A percentile compares a stretch with the other conserved stretches of the same genome.
Evolutionary conservation across 2,329 filamentous ascomycete genomes (phyloP).

Genomic region (Diplodia mutila): DNA sequence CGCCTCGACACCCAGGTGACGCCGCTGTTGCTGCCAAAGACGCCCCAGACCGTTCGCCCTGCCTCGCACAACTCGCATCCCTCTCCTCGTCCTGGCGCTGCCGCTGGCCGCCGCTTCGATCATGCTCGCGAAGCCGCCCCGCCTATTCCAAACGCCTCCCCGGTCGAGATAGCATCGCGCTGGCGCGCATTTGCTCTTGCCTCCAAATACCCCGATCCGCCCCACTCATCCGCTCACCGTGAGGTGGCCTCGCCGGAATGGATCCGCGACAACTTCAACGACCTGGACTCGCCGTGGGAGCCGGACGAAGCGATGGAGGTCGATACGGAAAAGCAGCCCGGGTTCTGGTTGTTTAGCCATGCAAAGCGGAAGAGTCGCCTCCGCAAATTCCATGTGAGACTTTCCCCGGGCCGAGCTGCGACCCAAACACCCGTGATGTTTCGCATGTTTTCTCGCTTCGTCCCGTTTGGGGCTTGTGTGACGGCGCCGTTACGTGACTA

Average conservation of each 20-base stretch:
- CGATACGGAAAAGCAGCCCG: constrained; percentile 51
- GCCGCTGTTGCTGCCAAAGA: constrained; percentile 29
- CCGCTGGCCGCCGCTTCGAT: constrained; percentile 45
- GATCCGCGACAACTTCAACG: constrained; percentile 55
- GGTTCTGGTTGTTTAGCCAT: constrained; percentile 53
- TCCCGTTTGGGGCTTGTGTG: constrained; percentile 14
- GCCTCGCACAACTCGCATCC: constrained; percentile 45
- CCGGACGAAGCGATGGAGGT: constrained; percentile 56
- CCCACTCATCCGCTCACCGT: constrained; percentile 39
- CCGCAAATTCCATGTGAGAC: constrained; percentile 60
- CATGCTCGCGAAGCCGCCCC: constrained; percentile 43
- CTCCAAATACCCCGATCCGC: constrained; percentile 33
- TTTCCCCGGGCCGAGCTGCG: constrained; percentile 8
- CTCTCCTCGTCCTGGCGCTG: constrained; percentile 42
- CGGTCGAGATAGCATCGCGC: constrained; percentile 42
- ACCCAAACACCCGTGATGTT: constrained; percentile 20
- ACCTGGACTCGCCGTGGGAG: constrained; percentile 56
- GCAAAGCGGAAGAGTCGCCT: constrained; percentile 56
- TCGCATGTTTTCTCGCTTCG: constrained; percentile 9
- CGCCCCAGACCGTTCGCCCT: constrained; percentile 38
- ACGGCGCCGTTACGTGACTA: constrained; percentile 14
- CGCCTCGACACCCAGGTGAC: constrained; percentile 16
- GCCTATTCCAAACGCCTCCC: constrained; percentile 40
- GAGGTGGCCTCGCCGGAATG: constrained; percentile 48
- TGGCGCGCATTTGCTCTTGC: constrained; percentile 45